These are phyloP conservation scores for Pseudopithomyces chartarum DNA, from an alignment of 2,329 filamentous ascomycete species.

Conservation along the genomic window DNA sequence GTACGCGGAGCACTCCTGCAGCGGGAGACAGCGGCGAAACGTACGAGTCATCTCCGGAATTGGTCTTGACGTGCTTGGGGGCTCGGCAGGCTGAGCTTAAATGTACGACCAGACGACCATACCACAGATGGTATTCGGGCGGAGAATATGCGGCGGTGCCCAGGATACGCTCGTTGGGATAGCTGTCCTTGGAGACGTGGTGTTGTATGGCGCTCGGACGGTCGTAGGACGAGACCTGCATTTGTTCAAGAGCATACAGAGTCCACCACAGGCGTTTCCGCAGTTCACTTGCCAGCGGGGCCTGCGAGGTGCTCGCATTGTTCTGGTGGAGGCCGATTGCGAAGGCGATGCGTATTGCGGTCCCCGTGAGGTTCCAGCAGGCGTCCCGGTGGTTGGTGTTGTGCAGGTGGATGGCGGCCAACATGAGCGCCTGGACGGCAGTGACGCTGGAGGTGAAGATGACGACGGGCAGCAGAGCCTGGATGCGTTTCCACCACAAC, in stretches of 20 bases:
- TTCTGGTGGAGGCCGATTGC: constrained; percentile 53
- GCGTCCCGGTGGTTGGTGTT: constrained; percentile 53
- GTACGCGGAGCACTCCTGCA: constrained; percentile 44
- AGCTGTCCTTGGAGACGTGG: constrained; percentile 38
- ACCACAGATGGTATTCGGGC: constrained; percentile 47
- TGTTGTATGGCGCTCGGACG: constrained; percentile 52
- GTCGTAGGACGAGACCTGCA: constrained; percentile 52
- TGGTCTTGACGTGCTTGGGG: constrained; percentile 37
- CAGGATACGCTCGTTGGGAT: constrained; percentile 45
- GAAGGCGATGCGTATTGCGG: constrained; percentile 50
- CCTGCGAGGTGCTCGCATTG: constrained; percentile 40
- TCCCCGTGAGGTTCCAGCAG: constrained; percentile 52
- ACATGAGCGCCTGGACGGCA: constrained; percentile 50
- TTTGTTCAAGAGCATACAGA: constrained; percentile 55
- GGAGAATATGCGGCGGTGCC: constrained; percentile 37
- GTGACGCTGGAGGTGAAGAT: constrained; percentile 50
- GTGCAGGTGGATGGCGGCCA: constrained; percentile 51
- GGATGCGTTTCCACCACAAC: constrained; percentile 50
- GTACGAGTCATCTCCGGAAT: constrained; percentile 43
- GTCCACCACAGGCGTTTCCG: constrained; percentile 60
- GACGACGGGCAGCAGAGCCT: constrained; percentile 48
- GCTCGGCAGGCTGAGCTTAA: constrained; percentile 47
- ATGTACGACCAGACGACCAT: constrained; percentile 43
- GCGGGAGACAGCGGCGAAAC: constrained; percentile 46
- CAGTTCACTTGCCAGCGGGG: constrained; percentile 48